Evolutionary conservation across 495 filamentous ascomycete species (phyloP).

Genomic region (Clohesyomyces aquaticus): DNA sequence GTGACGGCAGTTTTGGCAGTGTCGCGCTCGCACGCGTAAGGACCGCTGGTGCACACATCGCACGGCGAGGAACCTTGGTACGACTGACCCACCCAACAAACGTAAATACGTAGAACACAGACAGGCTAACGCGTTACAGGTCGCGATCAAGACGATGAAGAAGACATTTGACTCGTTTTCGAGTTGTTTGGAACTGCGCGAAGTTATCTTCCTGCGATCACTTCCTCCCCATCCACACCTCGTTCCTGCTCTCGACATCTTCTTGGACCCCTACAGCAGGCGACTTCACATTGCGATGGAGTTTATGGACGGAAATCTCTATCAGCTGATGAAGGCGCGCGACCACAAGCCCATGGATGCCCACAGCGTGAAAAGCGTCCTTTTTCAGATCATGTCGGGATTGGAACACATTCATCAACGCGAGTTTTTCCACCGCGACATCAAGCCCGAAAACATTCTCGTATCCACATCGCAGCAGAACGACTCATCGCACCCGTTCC

Average conservation of each 20-base stretch:
- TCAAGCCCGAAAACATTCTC: constrained; percentile 98
- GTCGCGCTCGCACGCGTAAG: constrained; percentile 90
- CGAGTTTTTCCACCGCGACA: constrained; percentile 98
- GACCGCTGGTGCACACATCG: constrained; percentile 83
- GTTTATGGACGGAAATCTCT: constrained; percentile 99
- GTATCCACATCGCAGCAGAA: constrained; percentile 88
- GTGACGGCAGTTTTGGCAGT: constrained; percentile 97
- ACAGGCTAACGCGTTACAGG: constrained; percentile 56
- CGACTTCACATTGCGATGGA: constrained; percentile 99
- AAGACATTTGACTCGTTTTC: constrained; percentile 94
- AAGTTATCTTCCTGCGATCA: constrained; percentile 93
- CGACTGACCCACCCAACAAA: constrained; percentile 42
- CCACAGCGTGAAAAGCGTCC: constrained; percentile 92
- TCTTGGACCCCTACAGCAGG: constrained; percentile 91
- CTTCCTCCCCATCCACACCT: constrained; percentile 87
- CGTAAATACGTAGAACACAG: not conserved
- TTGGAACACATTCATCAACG: constrained; percentile 97
- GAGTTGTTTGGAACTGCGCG: constrained; percentile 87
- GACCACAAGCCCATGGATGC: constrained; percentile 92
- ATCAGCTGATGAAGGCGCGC: constrained; percentile 97
- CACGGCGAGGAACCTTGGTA: constrained; percentile 91
- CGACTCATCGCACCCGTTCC: constrained; percentile 78
- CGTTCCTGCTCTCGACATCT: constrained; percentile 97
- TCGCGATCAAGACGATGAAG: constrained; percentile 99
- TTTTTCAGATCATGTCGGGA: constrained; percentile 95